Evolutionary conservation across 495 filamentous ascomycete genomes (phyloP), one percentile per base, ranked within the genome.

Genomic region (Polyplosphaeria fusca): DNA sequence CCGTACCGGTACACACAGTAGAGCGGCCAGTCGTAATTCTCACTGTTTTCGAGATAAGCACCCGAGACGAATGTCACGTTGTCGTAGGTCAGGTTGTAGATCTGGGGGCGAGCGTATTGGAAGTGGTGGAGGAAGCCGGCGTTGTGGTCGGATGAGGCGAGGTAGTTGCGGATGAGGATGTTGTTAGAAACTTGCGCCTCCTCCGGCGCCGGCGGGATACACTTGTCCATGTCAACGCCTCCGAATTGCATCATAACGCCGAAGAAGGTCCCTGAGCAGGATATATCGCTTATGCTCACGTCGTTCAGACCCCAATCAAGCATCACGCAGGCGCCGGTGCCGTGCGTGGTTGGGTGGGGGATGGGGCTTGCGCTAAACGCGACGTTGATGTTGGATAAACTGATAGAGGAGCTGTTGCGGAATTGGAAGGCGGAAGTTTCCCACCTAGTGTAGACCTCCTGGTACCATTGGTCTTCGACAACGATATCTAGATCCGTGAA

Each of bases 381-480:
- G n/a, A n/a, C n/a, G n/a, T n/a, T 20, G 19, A 50, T 39, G 30
- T 18, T 50, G 1, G 9, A 4, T 12, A 50, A 12, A 11, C 5
- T 38, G 2, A 50, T 39, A 19, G 11, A 18, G 39, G 32, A 3
- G 13, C n/a, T 22, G 28, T 50, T 50, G 19, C 47, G 47, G 32
- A 50, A 38, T 13, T 50, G 47, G 28, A 50, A 50, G 11, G 3
- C 27, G 11, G 39, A 20, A 38, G 5, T 9, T 14, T 50, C 28
- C 5, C 1, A 3, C 1, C 32, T n/a, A 7, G 47, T 50, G 28
- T 18, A 50, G 22, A 39, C 22, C 22, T 9, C 18, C 14, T 50
- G n/a, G 11, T n/a, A 50, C 19, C 37, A 42, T 19, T 53, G 49
- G 20, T 53, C 20, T 22, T 42, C 49, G n/a, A 32, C 35, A 2